These are phyloP conservation scores for Tulasnella sp. DNA, from an alignment of 768 basidiomycete species.

Conservation along the genomic window DNA sequence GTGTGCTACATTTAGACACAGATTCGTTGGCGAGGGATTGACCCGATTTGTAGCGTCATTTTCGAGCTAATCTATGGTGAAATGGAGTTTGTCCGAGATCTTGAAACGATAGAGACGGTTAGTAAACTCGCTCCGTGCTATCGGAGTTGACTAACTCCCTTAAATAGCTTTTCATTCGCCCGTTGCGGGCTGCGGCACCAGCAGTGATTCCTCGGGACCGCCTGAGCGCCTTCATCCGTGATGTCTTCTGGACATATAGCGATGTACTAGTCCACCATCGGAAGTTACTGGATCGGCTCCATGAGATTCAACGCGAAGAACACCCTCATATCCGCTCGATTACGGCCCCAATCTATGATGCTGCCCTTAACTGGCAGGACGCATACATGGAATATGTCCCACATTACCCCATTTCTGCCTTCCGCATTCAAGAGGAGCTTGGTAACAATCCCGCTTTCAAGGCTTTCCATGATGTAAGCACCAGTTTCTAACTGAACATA, in stretches of 20 bases:
- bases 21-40: background rate
- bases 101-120: slow-evolving; percentile 80
- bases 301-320: slow-evolving; percentile 84
- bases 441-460: slow-evolving; percentile 76
- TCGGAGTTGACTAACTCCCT: background rate
- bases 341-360: slow-evolving; percentile 80
- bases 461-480: slow-evolving; percentile 72
- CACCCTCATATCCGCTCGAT: slow-evolving; percentile 74
- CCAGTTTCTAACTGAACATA: slow-evolving; percentile 33
- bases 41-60: slow-evolving; percentile 60
- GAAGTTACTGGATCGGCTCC: slow-evolving; percentile 71
- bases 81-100: slow-evolving; percentile 90
- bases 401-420: slow-evolving; percentile 89
- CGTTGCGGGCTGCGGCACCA: slow-evolving; percentile 66
- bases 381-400: slow-evolving; percentile 91
- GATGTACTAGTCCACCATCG: slow-evolving; percentile 73
- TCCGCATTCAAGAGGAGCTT: slow-evolving; percentile 84
- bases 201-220: slow-evolving; percentile 71
- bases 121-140: slow-evolving; percentile 32
- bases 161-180: slow-evolving; percentile 72
- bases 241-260: slow-evolving; percentile 85
- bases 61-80: slow-evolving; percentile 95
- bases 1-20: slow-evolving; percentile 46
- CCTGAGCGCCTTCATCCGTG: slow-evolving; percentile 71
- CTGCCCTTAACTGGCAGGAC: slow-evolving; percentile 87